Conservation (phyloP, 2,329 filamentous ascomycete genomes). For the Trichoderma hamatum region DNA sequence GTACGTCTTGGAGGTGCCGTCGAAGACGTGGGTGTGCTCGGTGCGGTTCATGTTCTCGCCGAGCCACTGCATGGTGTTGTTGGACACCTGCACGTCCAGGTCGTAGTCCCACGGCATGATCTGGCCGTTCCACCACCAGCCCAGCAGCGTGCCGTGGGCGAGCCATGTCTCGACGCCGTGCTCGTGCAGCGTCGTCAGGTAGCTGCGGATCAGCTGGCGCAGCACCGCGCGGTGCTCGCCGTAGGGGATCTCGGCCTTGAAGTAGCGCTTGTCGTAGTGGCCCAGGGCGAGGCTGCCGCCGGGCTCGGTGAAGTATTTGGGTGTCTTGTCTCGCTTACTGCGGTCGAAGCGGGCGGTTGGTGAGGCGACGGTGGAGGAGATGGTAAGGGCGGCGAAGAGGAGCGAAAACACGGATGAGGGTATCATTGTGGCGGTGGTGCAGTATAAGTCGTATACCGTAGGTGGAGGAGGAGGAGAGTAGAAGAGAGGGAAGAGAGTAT, state of each 20-base stretch:
- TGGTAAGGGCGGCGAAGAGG: conserved; percentile 1
- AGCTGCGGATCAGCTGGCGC: conserved; percentile 71
- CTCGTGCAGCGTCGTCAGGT: conserved; percentile 67
- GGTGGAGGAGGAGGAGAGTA: background rate
- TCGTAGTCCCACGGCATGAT: conserved; percentile 86
- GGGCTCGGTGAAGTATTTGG: conserved; percentile 69
- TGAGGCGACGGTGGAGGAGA: conserved; percentile 10
- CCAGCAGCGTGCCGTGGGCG: conserved; percentile 79
- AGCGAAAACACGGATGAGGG: conserved; percentile 23
- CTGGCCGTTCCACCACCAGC: conserved; percentile 85
- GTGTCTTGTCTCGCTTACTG: background rate
- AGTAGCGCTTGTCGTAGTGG: conserved; percentile 77
- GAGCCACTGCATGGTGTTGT: conserved; percentile 66
- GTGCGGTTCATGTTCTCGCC: conserved; percentile 71
- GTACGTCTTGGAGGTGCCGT: conserved; percentile 54
- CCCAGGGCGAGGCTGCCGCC: conserved; percentile 61
- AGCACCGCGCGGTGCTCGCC: conserved; percentile 68
- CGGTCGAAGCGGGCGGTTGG: conserved; percentile 1
- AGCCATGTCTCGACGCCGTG: conserved; percentile 80
- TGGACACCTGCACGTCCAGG: conserved; percentile 77
- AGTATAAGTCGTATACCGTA: background rate
- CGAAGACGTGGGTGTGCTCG: conserved; percentile 54
- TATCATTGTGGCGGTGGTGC: conserved; percentile 9
- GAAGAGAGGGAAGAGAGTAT: background rate
- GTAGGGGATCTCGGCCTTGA: conserved; percentile 64